Evolutionary conservation across 2,329 filamentous ascomycete species (phyloP), one percentile per base, ranked within the genome.

Genomic region (Setomelanomma holmii): DNA sequence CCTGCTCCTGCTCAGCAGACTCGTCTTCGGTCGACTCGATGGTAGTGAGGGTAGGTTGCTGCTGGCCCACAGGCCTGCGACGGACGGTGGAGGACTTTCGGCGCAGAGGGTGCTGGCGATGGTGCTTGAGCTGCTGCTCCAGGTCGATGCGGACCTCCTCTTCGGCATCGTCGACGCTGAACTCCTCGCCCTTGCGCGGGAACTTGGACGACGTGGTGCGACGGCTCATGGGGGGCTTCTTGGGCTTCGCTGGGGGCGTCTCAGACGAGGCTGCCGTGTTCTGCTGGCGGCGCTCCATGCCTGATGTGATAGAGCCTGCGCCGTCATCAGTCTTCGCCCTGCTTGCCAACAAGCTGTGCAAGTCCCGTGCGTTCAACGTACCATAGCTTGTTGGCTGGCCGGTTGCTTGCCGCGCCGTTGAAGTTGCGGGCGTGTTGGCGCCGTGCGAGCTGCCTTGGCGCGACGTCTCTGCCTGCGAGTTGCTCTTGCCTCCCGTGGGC

Each of bases 111-210:
- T 70, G 73, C 17, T 60, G 61, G 40, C 55, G 64, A 39, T 60
- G 60, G 35, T 67, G 61, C 57, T 66, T 64, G 40, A 67, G 59
- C 57, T 56, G 61, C 49, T 58, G 60, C 49, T 64, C 66, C 49
- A 59, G 72, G 66, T 92, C 89, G 56, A 85, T 84, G 68, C 90
- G 87, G 17, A 96, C 86, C 74, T 97, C 93, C 59, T 86, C 83
- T 20, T 87, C 80, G 68, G 91, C 92, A 72, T 98, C 93, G 70
- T 98, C 93, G 41, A 91, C 91, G 0, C 93, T 97, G 76, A 96
- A 98, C 54, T 93, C 82, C 56, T 90, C 89, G 23, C 93, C 90
- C 47, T 91, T 88, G 70, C 93, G 86, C 2, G 91, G 92, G 35
- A 86, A 86, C 66, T 86, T 82, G 45, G 78, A 90, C 20, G 91